Percentiles rank a stretch among this genome's conserved stretches.
phyloP scores from a whole-genome alignment of 2,329 filamentous ascomycete species.

The Botryotinia narcissicola region DNA sequence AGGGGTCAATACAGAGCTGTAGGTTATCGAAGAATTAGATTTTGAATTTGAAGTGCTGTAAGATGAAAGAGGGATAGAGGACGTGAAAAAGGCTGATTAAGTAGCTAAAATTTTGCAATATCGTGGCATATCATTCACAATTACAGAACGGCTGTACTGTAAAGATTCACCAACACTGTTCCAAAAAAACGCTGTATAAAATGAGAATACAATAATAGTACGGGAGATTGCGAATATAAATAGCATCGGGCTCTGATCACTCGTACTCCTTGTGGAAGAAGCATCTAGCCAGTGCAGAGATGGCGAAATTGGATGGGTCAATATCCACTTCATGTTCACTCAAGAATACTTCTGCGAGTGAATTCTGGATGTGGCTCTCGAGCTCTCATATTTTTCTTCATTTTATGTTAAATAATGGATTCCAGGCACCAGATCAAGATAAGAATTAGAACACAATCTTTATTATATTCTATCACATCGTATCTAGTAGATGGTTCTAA shows the following conservation, averaged over 20 bases:
- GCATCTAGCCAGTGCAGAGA: background rate
- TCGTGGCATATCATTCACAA: background rate
- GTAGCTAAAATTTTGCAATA: background rate
- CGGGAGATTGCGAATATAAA: background rate
- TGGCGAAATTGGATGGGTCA: background rate
- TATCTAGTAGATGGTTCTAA: background rate
- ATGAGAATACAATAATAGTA: background rate
- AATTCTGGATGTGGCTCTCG: background rate
- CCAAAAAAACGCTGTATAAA: background rate
- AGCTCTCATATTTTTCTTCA: background rate
- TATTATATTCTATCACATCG: background rate
- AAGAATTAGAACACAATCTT: too few species aligned
- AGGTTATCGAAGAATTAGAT: background rate
- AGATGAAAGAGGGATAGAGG: background rate
- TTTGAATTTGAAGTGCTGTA: background rate
- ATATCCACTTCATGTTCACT: background rate
- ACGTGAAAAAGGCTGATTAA: background rate
- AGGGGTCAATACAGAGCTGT: background rate
- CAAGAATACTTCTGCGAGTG: background rate
- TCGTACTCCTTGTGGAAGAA: too few species aligned
- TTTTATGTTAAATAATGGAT: too few species aligned
- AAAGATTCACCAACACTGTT: background rate
- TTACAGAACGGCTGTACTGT: background rate
- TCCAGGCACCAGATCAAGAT: background rate
- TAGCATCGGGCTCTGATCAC: background rate